phyloP scores from a whole-genome alignment of 345 rosid genomes.

The Trapa bicornis region DNA sequence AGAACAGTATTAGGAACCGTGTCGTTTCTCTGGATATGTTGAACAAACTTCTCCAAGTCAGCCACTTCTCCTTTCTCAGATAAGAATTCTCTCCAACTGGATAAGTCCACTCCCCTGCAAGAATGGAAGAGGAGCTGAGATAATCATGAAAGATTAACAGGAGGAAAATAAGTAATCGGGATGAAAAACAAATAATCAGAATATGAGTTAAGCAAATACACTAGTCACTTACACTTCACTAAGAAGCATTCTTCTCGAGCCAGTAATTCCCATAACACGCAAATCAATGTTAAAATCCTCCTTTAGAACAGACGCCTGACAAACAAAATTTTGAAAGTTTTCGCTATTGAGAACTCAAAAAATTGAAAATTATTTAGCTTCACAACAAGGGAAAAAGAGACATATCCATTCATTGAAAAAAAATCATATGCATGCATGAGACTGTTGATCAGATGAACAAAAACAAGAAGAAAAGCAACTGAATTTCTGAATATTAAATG shows the following conservation, averaged over 20 bases:
- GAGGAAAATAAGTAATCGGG: neutral
- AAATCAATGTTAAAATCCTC: constrained; percentile 92
- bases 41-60: constrained; percentile 62
- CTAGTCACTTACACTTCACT: constrained; percentile 62
- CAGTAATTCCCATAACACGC: constrained; percentile 91
- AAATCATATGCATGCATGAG: neutral
- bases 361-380: neutral
- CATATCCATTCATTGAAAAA: neutral
- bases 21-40: constrained; percentile 77
- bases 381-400: neutral
- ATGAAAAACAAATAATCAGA: neutral
- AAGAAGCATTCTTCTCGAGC: constrained; percentile 67
- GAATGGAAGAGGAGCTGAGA: constrained; percentile 4
- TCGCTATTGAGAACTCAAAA: neutral
- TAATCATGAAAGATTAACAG: neutral
- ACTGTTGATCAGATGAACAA: neutral
- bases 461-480: neutral
- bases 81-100: constrained; percentile 70
- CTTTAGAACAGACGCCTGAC: constrained; percentile 71
- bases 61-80: constrained; percentile 61
- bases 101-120: constrained; percentile 69
- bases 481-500: neutral
- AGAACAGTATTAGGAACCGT: constrained; percentile 88
- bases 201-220: neutral
- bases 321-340: neutral